A percentile compares a stretch with the other conserved stretches of the same genome.
phyloP scores from a whole-genome alignment of 768 basidiomycete genomes.

The Podaxis rugospora region DNA sequence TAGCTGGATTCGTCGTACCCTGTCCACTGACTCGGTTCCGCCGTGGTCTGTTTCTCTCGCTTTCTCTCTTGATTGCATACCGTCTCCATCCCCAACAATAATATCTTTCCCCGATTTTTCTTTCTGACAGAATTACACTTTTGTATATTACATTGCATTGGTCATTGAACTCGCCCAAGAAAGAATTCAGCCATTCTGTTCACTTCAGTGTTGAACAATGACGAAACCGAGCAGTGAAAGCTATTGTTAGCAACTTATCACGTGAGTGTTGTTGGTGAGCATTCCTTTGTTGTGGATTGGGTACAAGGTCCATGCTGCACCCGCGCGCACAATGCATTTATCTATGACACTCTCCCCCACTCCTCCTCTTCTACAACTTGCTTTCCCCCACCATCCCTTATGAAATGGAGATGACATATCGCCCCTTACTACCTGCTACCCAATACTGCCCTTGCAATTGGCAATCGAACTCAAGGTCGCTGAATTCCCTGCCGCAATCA shows the following conservation, averaged over 20 bases:
- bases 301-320: slow-evolving; percentile 3
- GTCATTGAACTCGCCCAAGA: not conserved
- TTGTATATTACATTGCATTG: not conserved
- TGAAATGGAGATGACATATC: slow-evolving; percentile 1
- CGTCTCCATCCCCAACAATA: not conserved
- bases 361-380: not conserved
- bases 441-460: not conserved
- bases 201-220: not conserved
- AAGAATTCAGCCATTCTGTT: not conserved
- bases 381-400: not conserved
- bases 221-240: not conserved
- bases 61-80: not conserved
- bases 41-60: not conserved
- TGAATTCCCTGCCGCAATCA: not conserved
- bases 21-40: slow-evolving; percentile 9
- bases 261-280: not conserved
- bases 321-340: not conserved
- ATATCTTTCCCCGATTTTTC: slow-evolving; percentile 1
- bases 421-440: slow-evolving; percentile 4
- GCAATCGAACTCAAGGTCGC: not conserved
- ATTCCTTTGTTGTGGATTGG: slow-evolving; percentile 2
- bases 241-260: not conserved
- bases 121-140: not conserved
- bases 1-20: slow-evolving; percentile 35
- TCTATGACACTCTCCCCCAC: not conserved